Evolutionary conservation across 2,329 filamentous ascomycete species (phyloP), one percentile per base, ranked within the genome.

Genomic region (Ophiostoma quercus): DNA sequence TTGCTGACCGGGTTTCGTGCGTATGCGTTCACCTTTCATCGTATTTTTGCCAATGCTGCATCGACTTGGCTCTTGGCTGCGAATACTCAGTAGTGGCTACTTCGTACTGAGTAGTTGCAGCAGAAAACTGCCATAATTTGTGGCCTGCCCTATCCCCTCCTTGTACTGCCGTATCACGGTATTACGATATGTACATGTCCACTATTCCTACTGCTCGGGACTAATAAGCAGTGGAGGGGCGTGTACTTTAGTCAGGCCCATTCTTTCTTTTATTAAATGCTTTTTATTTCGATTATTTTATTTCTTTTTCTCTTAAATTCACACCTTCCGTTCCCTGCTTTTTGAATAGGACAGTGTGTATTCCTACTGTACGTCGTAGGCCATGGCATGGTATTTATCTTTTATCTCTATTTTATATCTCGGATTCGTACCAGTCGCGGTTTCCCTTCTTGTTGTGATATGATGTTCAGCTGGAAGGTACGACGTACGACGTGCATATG

Each of bases 181-280:
- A 39, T 14, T 65, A 22, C 16, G 60, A 65, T 22, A 19, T 32
- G 32, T 39, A 39, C 32, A 19, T 22, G 62, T 39, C 62, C 16
- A 65, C 62, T 63, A 63, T 63, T 63, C 62, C 32, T 65, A 65
- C 62, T 16, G 62, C 34, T 39, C 16, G 34, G 32, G 62, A 39
- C 62, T 22, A 65, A 22, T 65, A 65, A 65, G 34, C 19, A 39
- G 60, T 9, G 34, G 62, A 41, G 34, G 62, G 62, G 62, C 34
- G 62, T 39, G 34, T 39, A 34, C 62, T 39, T 65, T 65, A 5
- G 7, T 1, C 9, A 29, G 19, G 11, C 6, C 62, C 32, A 63
- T 16, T n/a, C 19, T 39, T 22, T 39, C 19, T 22, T 37, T 39
- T 9, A 32, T 34, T 65, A 22, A 62, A 29, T 34, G 32, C 19